Evolutionary conservation across 129 eudicot genomes (phyloP), one percentile per base, ranked within the genome.

Genomic region (Pulicaria dysenterica): DNA sequence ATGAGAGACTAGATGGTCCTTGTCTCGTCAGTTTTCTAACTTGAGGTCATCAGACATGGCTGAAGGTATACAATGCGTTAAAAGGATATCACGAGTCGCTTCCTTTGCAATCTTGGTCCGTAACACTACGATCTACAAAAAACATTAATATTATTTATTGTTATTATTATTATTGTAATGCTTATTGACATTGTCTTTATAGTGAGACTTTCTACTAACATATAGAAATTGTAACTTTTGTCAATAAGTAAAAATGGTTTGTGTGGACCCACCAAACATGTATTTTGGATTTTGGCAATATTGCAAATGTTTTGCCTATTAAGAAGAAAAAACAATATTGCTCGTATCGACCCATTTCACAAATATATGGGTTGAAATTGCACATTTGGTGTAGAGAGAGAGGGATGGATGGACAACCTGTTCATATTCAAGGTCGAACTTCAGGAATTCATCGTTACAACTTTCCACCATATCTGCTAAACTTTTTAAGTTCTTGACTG

Each of bases 1-100:
- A 58, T 73, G 70, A 37, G 6, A 53, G 19, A 49, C 10, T 49
- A 24, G 3, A 46, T 14, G 48, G 50, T 57, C 16, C 12, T 64
- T 64, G 56, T 31, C 51, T 50, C 24, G n/a, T 7, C 9, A 31
- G 8, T 16, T 58, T 76, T 85, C 81, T 19, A 80, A 74, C 80
- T 79, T 85, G 67, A 85, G 82, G 79, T 86, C 85, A 46, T 64
- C 81, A 37, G 91, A 83, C 87, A 83, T 83, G 53, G 91, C 85
- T 46, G 88, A 86, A 68, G 91, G 87, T 80, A 86, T 86, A 66
- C 91, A 83, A 74, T 80, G 87, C 49, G 91, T 86, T 73, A 76
- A 62, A 16, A 80, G 63, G 66, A 80, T 80, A 16, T 80, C 80
- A 41, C 61, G 69, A 13, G 84, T 80, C 8, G 84, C 84, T 60